Conservation (phyloP, 371 early-diverging fungal species). For the Sporodiniella umbellata region DNA sequence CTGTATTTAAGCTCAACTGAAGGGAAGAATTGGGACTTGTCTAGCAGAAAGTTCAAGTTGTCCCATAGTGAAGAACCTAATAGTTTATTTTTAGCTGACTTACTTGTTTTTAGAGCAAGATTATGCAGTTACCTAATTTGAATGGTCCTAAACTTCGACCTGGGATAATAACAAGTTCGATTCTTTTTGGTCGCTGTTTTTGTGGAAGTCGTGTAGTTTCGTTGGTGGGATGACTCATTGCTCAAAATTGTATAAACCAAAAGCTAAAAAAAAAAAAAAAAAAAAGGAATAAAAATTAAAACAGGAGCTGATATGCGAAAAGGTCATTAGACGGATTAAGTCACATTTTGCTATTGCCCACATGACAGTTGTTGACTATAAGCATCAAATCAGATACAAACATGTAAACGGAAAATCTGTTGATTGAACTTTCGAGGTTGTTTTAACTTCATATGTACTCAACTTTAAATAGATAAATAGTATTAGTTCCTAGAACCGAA, state of each 20-base stretch:
- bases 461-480: too few relatives aligned
- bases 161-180: conserved; percentile 54
- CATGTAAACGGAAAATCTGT: too few relatives aligned
- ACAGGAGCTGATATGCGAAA: background rate
- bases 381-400: background rate
- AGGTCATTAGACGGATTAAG: background rate
- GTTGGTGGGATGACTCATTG: background rate
- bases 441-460: too few relatives aligned
- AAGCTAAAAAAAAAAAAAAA: conserved; percentile 3
- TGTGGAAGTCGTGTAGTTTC: conserved; percentile 8
- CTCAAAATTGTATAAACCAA: background rate
- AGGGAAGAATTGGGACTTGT: conserved; percentile 50
- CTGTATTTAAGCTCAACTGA: conserved; percentile 69
- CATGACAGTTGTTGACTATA: background rate
- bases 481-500: too few relatives aligned
- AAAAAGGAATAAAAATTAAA: background rate
- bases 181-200: conserved; percentile 29
- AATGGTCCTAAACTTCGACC: conserved; percentile 58
- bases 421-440: too few relatives aligned
- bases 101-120: background rate
- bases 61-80: conserved; percentile 61
- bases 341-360: background rate
- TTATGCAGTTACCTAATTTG: conserved; percentile 42
- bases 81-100: background rate
- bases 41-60: conserved; percentile 44